Evolutionary conservation across 2,329 filamentous ascomycete species (phyloP), one percentile per base, ranked within the genome.

Genomic region (Sarocladiaceae sp.): DNA sequence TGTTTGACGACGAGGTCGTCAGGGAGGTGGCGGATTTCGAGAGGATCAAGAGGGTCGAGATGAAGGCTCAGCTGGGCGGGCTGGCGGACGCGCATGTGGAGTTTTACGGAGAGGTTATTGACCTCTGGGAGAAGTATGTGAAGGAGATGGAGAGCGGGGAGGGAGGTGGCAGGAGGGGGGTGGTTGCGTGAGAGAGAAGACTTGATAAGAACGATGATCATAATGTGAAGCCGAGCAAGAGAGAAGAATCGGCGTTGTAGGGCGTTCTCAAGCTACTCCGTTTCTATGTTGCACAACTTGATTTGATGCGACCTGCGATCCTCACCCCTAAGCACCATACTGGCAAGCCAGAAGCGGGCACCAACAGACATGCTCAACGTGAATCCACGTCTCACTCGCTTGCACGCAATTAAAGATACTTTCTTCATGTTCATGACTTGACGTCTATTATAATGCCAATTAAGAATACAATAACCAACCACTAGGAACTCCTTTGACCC

Each of bases 1-100:
- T 88, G 60, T 98, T 98, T 57, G 93, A 96, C 63, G 90, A 96
- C 59, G 89, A 96, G 65, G 91, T 96, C 2, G 85, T 97, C 33
- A 85, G 87, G 57, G 93, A 98, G 63, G 87, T 96, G 1, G 77
- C 78, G 16, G 90, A 96, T 60, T 98, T 98, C 66, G 93, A 98
- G 68, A 79, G 90, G 46, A 97, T 97, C 73, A 98, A 98, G 72
- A 82, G 88, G 31, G 73, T 87, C 33, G 91, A 98, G 71, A 94
- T 98, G 65, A 87, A 88, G 62, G 78, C 84, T 51, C 90, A 93
- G 54, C 74, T 98, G 41, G 88, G 88, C 2, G 82, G 80, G 3
- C 66, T 98, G 40, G 88, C 91, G 0, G 84, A 91, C 57, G 82
- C 87, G 15, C 88, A 98, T 61, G 80, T 95, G 32, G 78, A 81